Base-by-base conservation (phyloP, 2,329 filamentous ascomycete genomes). In the Exophiala phaeomuriformis region DNA sequence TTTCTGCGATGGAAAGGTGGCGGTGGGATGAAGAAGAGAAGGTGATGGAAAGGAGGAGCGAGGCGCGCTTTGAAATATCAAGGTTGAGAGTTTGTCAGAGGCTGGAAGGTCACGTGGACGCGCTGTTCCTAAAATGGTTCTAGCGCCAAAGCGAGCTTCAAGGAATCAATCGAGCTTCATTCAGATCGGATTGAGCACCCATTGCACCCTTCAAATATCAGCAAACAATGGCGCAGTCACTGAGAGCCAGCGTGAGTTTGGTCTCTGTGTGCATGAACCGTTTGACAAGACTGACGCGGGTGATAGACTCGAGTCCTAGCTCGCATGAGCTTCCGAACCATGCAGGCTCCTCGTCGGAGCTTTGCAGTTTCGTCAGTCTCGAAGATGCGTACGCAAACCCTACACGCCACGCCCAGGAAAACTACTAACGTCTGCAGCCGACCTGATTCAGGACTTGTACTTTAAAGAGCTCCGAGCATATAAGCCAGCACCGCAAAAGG, bases 401-500 rank as follows among this genome's bases (percentile, higher is more conserved):
- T 29, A 12, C 9, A 27, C 4, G 19, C n/a, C n/a, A 12, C 3
- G 4, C 10, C 28, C 42, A 10, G 32, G 27, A 50, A 31, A 27
- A 5, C 46, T 39, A 45, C 55, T 57, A n/a, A 57, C 44, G 28
- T 32, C 4, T 28, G 61, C 69, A 97, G 93, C 88, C 83, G 93
- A 98, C 74, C 83, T 95, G 68, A 88, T 98, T 66, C 93, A 97
- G 77, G 91, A 97, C 72, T 82, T 98, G 69, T 98, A 98, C 81
- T 84, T 98, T 66, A 86, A 85, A 73, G 90, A 97, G 76, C 84
- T 98, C 70, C 93, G 91, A 77, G 82, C 83, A 75, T 97, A 95
- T 86, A 97, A 97, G 82, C 77, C 84, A 61, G 78, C 87, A 53
- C 77, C 83, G 64, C 71, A 91, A 76, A 95, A 96, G 80, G 80